Base-by-base conservation (phyloP, 495 filamentous ascomycete genomes). In the Talaromyces proteolyticus region DNA sequence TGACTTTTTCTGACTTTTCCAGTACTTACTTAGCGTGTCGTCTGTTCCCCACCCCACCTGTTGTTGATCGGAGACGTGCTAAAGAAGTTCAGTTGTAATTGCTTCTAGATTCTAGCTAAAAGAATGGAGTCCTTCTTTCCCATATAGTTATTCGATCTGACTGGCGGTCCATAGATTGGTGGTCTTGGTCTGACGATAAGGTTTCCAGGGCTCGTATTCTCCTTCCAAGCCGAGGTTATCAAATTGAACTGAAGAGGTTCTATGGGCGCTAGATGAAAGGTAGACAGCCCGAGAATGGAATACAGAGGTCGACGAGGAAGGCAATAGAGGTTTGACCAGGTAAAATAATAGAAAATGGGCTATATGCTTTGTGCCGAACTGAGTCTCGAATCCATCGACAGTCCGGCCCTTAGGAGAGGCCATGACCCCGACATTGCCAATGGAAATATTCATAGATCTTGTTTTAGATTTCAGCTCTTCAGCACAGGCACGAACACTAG, bases 91-190 rank as follows among this genome's bases (percentile, higher is more conserved):
- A 2, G 53, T 63, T 20, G 37, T 44, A 8, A 76, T 64, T 3
- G 53, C 61, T 1, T 73, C 74, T 1, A 72, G 75, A 23, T 70
- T 64, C 6, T 75, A 18, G 49, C 62, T 65, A 17, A 56, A 55
- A 0, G 60, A 66, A 44, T 70, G 68, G 0, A 78, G 53, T 3
- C 70, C 69, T 14, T 60, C 45, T 0, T 47, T 3, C 1, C 66
- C 66, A 41, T 72, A 76, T 0, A 53, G 54, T 1, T 66, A 61
- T 25, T 74, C 67, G 19, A 77, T 64, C 53, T 76, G 57, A 23
- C 66, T 71, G 8, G 72, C 66, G 51, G 63, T 69, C 41, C 59
- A 74, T 24, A 73, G 64, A 22, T 65, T 66, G 5, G 69, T 68
- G 0, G 62, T 67, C 49, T 73, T 76, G 54, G 54, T 60, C 29